Conservation (phyloP, 441 rosid species). For the Corymbia calophylla region DNA sequence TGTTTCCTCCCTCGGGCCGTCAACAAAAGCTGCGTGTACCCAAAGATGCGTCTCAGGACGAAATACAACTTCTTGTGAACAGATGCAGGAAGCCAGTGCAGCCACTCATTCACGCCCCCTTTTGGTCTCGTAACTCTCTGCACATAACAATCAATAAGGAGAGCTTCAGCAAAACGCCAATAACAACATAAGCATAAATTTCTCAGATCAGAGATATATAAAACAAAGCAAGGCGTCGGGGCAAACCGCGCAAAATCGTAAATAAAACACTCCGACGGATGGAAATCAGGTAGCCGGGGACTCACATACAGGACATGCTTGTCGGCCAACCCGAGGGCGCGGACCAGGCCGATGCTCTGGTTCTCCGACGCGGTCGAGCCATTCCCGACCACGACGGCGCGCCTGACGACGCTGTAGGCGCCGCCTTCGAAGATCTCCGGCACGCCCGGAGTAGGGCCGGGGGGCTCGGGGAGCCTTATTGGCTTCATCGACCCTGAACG, state of each 20-base stretch:
- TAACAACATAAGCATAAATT: neutral
- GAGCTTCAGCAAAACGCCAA: constrained; percentile 7
- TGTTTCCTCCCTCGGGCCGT: constrained; percentile 26
- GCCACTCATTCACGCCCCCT: constrained; percentile 88
- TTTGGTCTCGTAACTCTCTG: constrained; percentile 92
- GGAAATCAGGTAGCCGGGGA: neutral
- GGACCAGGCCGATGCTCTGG: constrained; percentile 80
- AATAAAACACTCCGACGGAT: neutral
- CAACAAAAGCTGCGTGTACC: constrained; percentile 37
- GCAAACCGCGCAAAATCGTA: neutral
- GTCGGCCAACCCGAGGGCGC: constrained; percentile 71
- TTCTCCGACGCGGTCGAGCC: constrained; percentile 75
- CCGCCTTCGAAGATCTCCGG: constrained; percentile 91
- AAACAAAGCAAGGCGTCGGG: neutral
- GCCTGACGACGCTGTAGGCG: constrained; percentile 54
- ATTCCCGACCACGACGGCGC: constrained; percentile 87
- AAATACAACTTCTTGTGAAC: constrained; percentile 62
- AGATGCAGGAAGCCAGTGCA: constrained; percentile 85
- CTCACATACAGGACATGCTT: constrained; percentile 68
- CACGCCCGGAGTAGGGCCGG: constrained; percentile 48
- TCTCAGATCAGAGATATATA: neutral
- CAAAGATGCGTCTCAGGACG: constrained; percentile 38
- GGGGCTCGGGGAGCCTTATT: constrained; percentile 81
- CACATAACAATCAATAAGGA: neutral
- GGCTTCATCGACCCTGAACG: constrained; percentile 48